A percentile compares a stretch with the other conserved stretches of the same genome.
Conservation (phyloP, 2,329 filamentous ascomycete genomes). For the Aureobasidium uvarum region DNA sequence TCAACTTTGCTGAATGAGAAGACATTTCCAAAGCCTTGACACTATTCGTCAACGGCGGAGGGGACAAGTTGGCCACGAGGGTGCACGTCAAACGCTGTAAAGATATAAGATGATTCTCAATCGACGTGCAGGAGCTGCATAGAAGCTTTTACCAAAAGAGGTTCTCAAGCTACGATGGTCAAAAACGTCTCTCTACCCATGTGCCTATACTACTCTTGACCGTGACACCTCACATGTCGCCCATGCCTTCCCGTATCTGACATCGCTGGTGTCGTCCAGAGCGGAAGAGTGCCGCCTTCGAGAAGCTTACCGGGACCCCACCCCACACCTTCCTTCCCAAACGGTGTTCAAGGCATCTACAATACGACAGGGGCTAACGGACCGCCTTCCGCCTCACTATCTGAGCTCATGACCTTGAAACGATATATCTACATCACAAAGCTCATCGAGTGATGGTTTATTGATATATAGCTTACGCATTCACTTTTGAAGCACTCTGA, state of each 20-base stretch:
- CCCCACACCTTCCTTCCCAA: neutral
- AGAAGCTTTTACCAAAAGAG: neutral
- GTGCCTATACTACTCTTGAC: neutral
- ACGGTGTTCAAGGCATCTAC: neutral
- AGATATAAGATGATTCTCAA: neutral
- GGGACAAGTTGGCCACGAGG: neutral
- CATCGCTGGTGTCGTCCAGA: neutral
- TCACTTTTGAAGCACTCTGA: neutral
- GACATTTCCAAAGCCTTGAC: neutral
- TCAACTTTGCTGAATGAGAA: neutral
- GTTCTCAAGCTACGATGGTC: neutral
- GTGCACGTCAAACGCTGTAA: neutral
- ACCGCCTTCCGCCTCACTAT: conserved; percentile 14
- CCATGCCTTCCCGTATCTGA: no score
- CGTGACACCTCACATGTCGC: neutral
- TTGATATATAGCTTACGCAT: neutral
- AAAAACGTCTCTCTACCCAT: neutral
- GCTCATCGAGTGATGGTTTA: neutral
- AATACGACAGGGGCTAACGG: conserved; percentile 6
- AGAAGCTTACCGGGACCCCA: neutral
- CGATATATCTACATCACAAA: neutral
- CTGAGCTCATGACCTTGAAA: neutral
- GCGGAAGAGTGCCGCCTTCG: neutral
- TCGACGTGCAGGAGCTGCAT: neutral
- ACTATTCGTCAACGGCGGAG: neutral